phyloP scores from a whole-genome alignment of 2,329 filamentous ascomycete species.

The Hypoxylon sp. region DNA sequence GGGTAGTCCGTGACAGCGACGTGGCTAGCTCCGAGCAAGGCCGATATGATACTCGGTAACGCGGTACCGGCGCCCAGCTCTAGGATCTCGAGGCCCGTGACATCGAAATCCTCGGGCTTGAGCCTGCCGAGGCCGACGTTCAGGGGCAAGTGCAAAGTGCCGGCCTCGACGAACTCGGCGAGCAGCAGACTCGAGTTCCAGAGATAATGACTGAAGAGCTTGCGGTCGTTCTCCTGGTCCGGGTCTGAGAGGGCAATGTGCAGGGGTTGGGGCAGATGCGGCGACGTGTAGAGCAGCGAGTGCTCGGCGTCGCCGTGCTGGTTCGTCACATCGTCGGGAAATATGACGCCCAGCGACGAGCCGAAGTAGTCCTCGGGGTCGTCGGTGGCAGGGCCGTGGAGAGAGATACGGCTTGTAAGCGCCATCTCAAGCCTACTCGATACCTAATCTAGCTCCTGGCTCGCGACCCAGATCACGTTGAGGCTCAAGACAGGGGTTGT shows the following conservation, averaged over 20 bases:
- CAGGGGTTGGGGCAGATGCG: conserved; percentile 59
- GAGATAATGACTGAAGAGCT: conserved; percentile 77
- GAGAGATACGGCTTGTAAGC: conserved; percentile 59
- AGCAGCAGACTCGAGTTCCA: conserved; percentile 75
- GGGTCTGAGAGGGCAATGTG: conserved; percentile 61
- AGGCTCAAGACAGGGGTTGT: not conserved
- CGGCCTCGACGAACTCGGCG: conserved; percentile 67
- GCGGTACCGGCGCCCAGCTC: conserved; percentile 77
- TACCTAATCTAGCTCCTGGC: not conserved
- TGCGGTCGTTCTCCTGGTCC: conserved; percentile 63
- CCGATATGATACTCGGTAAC: conserved; percentile 63
- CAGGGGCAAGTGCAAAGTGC: conserved; percentile 51
- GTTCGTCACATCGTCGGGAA: conserved; percentile 74
- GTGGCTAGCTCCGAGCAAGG: conserved; percentile 60
- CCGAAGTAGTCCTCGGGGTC: conserved; percentile 71
- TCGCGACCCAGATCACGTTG: conserved; percentile 54
- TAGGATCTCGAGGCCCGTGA: conserved; percentile 64
- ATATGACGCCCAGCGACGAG: conserved; percentile 70
- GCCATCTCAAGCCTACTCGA: conserved; percentile 53
- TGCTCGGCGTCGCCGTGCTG: conserved; percentile 73
- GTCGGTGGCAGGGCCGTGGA: conserved; percentile 52
- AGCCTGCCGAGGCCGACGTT: conserved; percentile 18
- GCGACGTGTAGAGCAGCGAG: conserved; percentile 69
- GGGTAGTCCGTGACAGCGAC: conserved; percentile 77
- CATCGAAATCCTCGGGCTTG: conserved; percentile 54